Conservation (phyloP, 805 yeast genomes). For the Ogataea siamensis region DNA sequence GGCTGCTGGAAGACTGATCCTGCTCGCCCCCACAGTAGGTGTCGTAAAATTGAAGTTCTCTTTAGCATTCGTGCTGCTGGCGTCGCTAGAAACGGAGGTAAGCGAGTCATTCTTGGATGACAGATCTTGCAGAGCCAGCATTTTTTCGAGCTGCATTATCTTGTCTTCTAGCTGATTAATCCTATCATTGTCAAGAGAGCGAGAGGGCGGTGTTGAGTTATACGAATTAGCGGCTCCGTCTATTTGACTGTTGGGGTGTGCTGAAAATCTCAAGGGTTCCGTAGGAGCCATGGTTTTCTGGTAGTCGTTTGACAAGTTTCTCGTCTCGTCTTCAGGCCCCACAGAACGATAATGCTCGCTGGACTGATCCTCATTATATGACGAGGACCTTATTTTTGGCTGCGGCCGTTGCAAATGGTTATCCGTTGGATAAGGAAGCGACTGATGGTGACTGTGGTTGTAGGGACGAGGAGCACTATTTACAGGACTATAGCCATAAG, state of each 20-base stretch:
- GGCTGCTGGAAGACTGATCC: constrained; percentile 1
- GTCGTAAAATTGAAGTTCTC: constrained; percentile 2
- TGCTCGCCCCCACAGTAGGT: constrained; percentile 6
- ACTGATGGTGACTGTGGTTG: constrained; percentile 8
- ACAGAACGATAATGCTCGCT: neutral
- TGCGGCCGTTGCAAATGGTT: constrained; percentile 1
- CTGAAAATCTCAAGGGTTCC: constrained; percentile 5
- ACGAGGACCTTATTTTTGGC: constrained; percentile 4
- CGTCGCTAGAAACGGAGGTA: constrained; percentile 17
- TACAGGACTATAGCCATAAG: neutral
- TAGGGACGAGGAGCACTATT: constrained; percentile 4
- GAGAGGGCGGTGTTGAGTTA: too few species aligned
- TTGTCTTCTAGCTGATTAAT: constrained; percentile 34
- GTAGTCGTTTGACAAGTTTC: constrained; percentile 2
- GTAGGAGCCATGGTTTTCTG: constrained; percentile 6
- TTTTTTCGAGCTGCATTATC: constrained; percentile 30
- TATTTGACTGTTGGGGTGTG: too few species aligned
- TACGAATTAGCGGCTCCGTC: too few species aligned
- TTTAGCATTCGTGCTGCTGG: constrained; percentile 3
- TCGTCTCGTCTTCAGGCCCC: too few species aligned
- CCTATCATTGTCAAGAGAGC: constrained; percentile 25
- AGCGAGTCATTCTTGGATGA: constrained; percentile 13
- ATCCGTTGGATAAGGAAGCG: constrained; percentile 7
- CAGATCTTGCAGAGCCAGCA: constrained; percentile 26
- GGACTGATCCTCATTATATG: constrained; percentile 1